Percentiles rank a stretch among this genome's conserved stretches.
Evolutionary conservation across 2,329 filamentous ascomycete species (phyloP).

Genomic region (Leptographium radiaticola): DNA sequence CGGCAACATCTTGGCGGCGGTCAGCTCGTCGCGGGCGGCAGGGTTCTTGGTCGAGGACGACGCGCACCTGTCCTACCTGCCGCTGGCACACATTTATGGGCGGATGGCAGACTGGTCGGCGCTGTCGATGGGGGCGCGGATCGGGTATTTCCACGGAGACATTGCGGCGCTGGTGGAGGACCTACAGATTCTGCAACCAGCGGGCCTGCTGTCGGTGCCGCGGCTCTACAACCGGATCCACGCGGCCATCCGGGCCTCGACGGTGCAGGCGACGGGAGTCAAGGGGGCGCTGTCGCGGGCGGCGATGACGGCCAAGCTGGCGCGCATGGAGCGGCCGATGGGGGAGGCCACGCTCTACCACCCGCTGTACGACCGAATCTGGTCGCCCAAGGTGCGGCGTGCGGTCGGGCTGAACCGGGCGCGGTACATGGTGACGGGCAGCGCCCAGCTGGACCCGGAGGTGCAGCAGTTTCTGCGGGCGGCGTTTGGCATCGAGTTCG

Average conservation of each 20-base stretch:
- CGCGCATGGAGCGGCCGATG: conserved; percentile 57
- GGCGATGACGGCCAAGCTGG: conserved; percentile 67
- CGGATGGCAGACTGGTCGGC: conserved; percentile 68
- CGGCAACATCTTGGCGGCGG: conserved; percentile 62
- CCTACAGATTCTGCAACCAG: conserved; percentile 74
- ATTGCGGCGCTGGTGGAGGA: conserved; percentile 80
- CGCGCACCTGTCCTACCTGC: conserved; percentile 72
- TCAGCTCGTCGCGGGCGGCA: conserved; percentile 46
- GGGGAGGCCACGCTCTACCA: conserved; percentile 70
- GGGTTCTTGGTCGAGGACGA: conserved; percentile 39
- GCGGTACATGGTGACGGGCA: conserved; percentile 69
- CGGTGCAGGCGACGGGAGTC: conserved; percentile 65
- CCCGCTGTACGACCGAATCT: conserved; percentile 72
- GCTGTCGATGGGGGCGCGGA: conserved; percentile 56
- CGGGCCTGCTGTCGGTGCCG: conserved; percentile 75
- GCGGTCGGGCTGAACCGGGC: conserved; percentile 68
- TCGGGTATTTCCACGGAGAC: conserved; percentile 93
- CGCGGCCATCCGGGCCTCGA: conserved; percentile 65
- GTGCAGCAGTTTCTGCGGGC: conserved; percentile 83
- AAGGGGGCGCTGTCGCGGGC: conserved; percentile 70
- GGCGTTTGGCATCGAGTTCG: conserved; percentile 64
- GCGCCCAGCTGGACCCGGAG: conserved; percentile 77
- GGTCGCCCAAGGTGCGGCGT: conserved; percentile 75
- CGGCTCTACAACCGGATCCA: conserved; percentile 86
- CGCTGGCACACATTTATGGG: conserved; percentile 87